Evolutionary conservation across 2,329 filamentous ascomycete species (phyloP), one percentile per base, ranked within the genome.

Genomic region (Fonsecaea erecta): DNA sequence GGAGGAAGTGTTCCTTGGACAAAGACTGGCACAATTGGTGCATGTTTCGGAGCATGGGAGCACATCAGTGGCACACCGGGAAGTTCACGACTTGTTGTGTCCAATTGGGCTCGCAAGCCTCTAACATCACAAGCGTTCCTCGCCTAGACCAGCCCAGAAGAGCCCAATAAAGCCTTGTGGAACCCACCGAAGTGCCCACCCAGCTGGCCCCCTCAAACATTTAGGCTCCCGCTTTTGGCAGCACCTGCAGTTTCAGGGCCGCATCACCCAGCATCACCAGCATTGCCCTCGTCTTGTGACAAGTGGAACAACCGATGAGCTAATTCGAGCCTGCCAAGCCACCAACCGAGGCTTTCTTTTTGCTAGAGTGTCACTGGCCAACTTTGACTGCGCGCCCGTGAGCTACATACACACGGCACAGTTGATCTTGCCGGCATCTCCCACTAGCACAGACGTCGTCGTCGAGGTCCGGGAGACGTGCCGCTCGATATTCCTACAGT

Each of bases 191-290:
- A 48, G 43, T 48, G 21, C 8, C 43, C 43, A 32, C 52, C 52
- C 14, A 21, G 7, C 52, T 21, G 26, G 26, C 52, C n/a, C 52
- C 26, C 26, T 12, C 26, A 30, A 14, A 11, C 52, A 48, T 24
- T 48, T 48, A 48, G 43, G 43, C 43, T 24, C 43, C 43, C 43
- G 43, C 21, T 48, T 48, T 48, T 48, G 43, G 43, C 40, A 52
- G 37, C 55, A 48, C 37, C 37, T 48, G 55, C n/a, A 43, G 56
- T 59, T 48, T 59, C 56, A 59, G 56, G 43, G 43, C 35, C 40
- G 43, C 43, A 48, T 26, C 43, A 48, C 43, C n/a, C 28, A 30
- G 3, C 28, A 30, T 8, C 28, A 30, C 28, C 43, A 48, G 43
- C 43, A 48, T 11, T 16, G 56, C 26, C n/a, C 18, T 32, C 35